Evolutionary conservation across 345 rosid species (phyloP).

Genomic region (Pugionium dolabratum): DNA sequence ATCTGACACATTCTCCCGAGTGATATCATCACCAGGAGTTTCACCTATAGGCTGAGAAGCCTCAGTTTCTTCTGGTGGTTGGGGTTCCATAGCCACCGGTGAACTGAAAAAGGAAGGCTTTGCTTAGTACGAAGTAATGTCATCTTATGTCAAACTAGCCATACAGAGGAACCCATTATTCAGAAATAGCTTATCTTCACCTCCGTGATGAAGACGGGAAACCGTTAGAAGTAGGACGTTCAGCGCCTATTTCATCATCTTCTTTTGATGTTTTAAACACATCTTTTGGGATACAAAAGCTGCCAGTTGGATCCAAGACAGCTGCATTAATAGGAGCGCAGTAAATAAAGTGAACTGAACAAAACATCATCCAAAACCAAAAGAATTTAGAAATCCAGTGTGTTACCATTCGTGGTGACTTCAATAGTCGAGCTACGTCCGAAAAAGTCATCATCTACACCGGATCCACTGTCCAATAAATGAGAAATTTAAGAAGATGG

Average conservation of each 20-base stretch:
- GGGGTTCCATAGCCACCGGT: constrained; percentile 39
- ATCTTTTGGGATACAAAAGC: constrained; percentile 37
- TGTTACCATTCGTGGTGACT: constrained; percentile 39
- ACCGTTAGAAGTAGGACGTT: constrained; percentile 46
- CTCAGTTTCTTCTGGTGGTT: constrained; percentile 37
- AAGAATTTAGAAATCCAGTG: constrained; percentile 3
- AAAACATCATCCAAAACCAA: constrained; percentile 23
- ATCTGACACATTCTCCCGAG: constrained; percentile 29
- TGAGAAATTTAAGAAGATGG: constrained; percentile 1
- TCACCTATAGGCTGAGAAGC: constrained; percentile 44
- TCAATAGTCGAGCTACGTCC: constrained; percentile 26
- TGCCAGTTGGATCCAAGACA: constrained; percentile 44
- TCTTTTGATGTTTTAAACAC: constrained; percentile 46
- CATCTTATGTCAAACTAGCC: constrained; percentile 22
- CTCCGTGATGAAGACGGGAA: constrained; percentile 52
- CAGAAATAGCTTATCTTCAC: constrained; percentile 38
- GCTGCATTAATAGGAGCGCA: constrained; percentile 23
- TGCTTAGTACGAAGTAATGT: constrained; percentile 7
- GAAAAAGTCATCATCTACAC: constrained; percentile 21
- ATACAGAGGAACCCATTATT: constrained; percentile 9
- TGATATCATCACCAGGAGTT: constrained; percentile 51
- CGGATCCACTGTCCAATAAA: constrained; percentile 32
- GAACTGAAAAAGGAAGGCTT: constrained; percentile 45
- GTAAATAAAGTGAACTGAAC: constrained; percentile 23
- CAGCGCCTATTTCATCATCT: constrained; percentile 39